Percentiles rank a stretch among this genome's conserved stretches.
Evolutionary conservation across 2,329 filamentous ascomycete species (phyloP).

Genomic region (Calycina marina): DNA sequence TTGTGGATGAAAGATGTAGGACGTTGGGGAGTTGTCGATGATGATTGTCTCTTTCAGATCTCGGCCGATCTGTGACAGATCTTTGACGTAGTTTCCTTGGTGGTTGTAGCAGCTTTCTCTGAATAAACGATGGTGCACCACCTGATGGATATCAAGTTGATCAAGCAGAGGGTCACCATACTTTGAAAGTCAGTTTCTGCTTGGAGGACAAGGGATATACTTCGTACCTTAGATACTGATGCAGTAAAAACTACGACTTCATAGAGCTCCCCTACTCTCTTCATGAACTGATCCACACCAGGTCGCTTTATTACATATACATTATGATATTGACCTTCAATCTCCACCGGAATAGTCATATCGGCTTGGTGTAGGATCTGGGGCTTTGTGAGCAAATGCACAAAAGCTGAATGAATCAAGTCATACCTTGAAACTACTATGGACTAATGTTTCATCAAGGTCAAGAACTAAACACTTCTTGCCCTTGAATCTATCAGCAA

Average conservation of each 20-base stretch:
- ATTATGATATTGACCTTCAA: slow-evolving; percentile 97
- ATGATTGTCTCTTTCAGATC: slow-evolving; percentile 97
- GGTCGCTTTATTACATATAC: slow-evolving; percentile 98
- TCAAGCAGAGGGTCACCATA: slow-evolving; percentile 94
- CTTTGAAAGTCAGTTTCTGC: slow-evolving; percentile 28
- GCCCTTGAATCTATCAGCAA: slow-evolving; percentile 64
- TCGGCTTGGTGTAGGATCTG: slow-evolving; percentile 96
- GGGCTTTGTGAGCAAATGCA: slow-evolving; percentile 1
- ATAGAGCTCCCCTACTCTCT: slow-evolving; percentile 90
- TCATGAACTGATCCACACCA: slow-evolving; percentile 98
- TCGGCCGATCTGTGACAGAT: slow-evolving; percentile 89
- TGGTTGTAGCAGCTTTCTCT: slow-evolving; percentile 98
- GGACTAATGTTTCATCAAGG: slow-evolving; percentile 89
- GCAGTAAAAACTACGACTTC: slow-evolving; percentile 98
- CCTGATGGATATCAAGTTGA: slow-evolving; percentile 92
- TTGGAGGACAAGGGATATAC: neutral
- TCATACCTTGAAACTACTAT: slow-evolving; percentile 93
- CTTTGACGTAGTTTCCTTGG: slow-evolving; percentile 98
- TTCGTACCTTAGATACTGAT: slow-evolving; percentile 81
- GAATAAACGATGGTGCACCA: slow-evolving; percentile 92
- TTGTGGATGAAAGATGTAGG: slow-evolving; percentile 98
- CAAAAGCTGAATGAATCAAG: slow-evolving; percentile 1
- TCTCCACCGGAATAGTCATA: slow-evolving; percentile 97
- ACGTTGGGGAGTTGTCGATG: slow-evolving; percentile 98
- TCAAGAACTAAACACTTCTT: slow-evolving; percentile 92